A percentile compares a stretch with the other conserved stretches of the same genome.
Conservation (phyloP, 768 basidiomycete genomes). For the Serpula lacrymans region DNA sequence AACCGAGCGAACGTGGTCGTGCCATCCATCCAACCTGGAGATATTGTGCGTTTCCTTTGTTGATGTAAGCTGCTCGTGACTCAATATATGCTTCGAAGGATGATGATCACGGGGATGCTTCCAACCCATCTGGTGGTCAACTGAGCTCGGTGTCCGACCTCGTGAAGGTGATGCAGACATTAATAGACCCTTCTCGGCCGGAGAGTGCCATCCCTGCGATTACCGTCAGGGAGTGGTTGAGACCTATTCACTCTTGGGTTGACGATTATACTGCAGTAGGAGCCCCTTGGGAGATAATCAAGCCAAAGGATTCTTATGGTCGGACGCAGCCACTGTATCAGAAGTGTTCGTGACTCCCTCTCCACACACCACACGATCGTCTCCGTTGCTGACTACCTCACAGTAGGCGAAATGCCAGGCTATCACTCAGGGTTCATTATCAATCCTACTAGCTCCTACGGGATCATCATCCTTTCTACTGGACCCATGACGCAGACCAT, state of each 20-base stretch:
- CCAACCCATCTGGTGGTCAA: slow-evolving; percentile 22
- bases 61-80: neutral
- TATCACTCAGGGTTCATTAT: slow-evolving; percentile 11
- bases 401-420: too few relatives aligned
- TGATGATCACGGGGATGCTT: slow-evolving; percentile 17
- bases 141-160: slow-evolving; percentile 24
- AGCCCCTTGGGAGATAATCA: slow-evolving; percentile 19
- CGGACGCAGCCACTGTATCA: slow-evolving; percentile 6
- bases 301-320: slow-evolving; percentile 10
- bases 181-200: slow-evolving; percentile 18
- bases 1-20: slow-evolving; percentile 15
- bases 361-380: slow-evolving; percentile 14
- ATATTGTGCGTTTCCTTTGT: slow-evolving; percentile 7
- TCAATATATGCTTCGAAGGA: neutral
- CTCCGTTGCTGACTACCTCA: slow-evolving; percentile 2
- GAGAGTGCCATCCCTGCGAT: slow-evolving; percentile 16
- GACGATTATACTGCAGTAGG: slow-evolving; percentile 16
- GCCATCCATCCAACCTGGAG: slow-evolving; percentile 10
- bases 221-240: slow-evolving; percentile 22
- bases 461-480: slow-evolving; percentile 12
- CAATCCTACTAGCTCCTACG: slow-evolving; percentile 8
- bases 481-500: slow-evolving; percentile 5
- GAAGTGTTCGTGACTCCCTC: slow-evolving; percentile 1
- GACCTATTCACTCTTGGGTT: slow-evolving; percentile 19
- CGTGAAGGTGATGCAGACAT: slow-evolving; percentile 17